Percentiles rank a stretch among this genome's conserved stretches.
Evolutionary conservation across 2,329 filamentous ascomycete genomes (phyloP).

Genomic region (Lachnellula occidentalis): DNA sequence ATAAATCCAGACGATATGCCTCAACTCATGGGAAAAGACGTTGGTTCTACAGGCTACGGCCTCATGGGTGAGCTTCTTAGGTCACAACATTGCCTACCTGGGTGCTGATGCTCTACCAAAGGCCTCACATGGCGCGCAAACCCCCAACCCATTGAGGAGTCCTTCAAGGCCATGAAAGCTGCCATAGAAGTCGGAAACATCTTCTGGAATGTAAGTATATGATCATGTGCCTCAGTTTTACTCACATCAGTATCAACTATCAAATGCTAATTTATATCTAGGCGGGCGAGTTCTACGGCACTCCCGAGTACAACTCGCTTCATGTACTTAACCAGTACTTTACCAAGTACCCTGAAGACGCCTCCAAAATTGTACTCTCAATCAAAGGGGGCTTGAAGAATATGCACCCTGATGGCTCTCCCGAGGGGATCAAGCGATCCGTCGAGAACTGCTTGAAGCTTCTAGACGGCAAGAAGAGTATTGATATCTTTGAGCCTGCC

Average conservation of each 20-base stretch:
- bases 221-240: not conserved
- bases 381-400: conserved; percentile 53
- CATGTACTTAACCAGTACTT: conserved; percentile 59
- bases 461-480: conserved; percentile 42
- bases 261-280: conserved; percentile 27
- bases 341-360: conserved; percentile 56
- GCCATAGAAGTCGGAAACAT: conserved; percentile 41
- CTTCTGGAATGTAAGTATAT: conserved; percentile 43
- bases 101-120: conserved; percentile 2
- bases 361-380: conserved; percentile 53
- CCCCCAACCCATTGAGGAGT: conserved; percentile 39
- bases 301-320: conserved; percentile 51
- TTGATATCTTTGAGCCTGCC: conserved; percentile 51
- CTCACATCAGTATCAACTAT: not conserved
- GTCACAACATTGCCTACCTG: not conserved
- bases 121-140: conserved; percentile 31
- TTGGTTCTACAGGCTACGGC: conserved; percentile 26
- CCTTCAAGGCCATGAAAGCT: conserved; percentile 51
- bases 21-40: conserved; percentile 24
- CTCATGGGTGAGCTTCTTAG: conserved; percentile 17
- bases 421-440: conserved; percentile 48
- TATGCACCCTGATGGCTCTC: conserved; percentile 44
- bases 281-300: conserved; percentile 60
- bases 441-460: conserved; percentile 51
- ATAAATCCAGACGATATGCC: conserved; percentile 15